Evolutionary conservation across 129 eudicot species (phyloP), one percentile per base, ranked within the genome.

Genomic region (Oenanthe sinensis): DNA sequence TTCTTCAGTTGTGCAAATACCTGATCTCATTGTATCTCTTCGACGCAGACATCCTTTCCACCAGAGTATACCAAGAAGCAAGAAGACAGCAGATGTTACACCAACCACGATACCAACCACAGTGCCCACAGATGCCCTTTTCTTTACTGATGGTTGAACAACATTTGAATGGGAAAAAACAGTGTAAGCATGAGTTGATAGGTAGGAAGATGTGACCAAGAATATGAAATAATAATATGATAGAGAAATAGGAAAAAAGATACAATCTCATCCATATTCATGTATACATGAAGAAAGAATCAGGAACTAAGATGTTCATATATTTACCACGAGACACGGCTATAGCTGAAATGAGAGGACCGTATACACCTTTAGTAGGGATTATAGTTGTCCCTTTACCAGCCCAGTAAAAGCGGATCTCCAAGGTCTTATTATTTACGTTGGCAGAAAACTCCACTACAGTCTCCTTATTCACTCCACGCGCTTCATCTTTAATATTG

Each of bases 291-390:
- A 73, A 73, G 45, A 8, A 73, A 24, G 33, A n/a, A n/a, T 10
- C 55, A 40, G 77, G 40, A 22, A 7, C 28, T 4, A 40, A 14
- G 26, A 63, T 43, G 74, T 14, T 45, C 0, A 43, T 43, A 8
- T 37, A 84, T 30, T 71, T 81, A 86, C 89, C 78, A 50, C 87
- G 83, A 22, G 84, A 42, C 3, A 86, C 85, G 20, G 89, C 81
- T 67, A 86, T 79, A 26, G 89, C 89, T 52, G 89, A 86, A 58
- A 86, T 70, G 6, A 86, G 81, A 54, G 89, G 87, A 77, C 87
- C 89, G 47, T 86, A 86, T 48, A 80, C 79, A 26, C 89, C 87
- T 74, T 84, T 80, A 7, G 0, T 50, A 67, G 89, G 86, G 68
- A 77, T 68, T 42, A 71, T 78, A 0, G 85, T 83, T 80, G 87